These are phyloP conservation scores for Saccharomycopsis fodiens DNA, from an alignment of 805 yeast species.

Conservation along the genomic window DNA sequence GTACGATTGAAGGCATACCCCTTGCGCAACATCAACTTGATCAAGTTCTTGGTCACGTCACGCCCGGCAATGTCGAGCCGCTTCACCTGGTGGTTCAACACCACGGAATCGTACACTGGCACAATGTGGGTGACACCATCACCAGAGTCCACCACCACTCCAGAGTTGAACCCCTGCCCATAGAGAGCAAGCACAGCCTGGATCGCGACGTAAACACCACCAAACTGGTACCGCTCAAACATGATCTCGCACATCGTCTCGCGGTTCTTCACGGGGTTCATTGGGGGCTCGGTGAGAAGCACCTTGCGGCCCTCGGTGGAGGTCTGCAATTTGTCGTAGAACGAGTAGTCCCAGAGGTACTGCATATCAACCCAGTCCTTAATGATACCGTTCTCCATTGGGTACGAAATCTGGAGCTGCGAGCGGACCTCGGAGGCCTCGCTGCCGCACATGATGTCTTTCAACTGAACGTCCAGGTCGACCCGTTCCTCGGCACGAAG, in stretches of 20 bases:
- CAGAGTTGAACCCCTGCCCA: slow-evolving; percentile 94
- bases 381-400: slow-evolving; percentile 98
- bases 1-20: slow-evolving; percentile 98
- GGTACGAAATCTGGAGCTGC: slow-evolving; percentile 86
- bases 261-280: slow-evolving; percentile 90
- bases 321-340: slow-evolving; percentile 80
- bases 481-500: slow-evolving; percentile 91
- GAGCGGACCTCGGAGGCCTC: slow-evolving; percentile 91
- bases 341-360: slow-evolving; percentile 95
- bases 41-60: slow-evolving; percentile 94
- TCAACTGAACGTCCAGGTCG: slow-evolving; percentile 60
- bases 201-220: slow-evolving; percentile 91
- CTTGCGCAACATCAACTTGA: slow-evolving; percentile 82
- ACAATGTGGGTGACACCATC: slow-evolving; percentile 98
- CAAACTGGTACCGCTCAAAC: slow-evolving; percentile 86
- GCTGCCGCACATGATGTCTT: slow-evolving; percentile 96
- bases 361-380: slow-evolving; percentile 99
- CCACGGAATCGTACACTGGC: slow-evolving; percentile 95
- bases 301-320: slow-evolving; percentile 74
- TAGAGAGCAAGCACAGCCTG: slow-evolving; percentile 97
- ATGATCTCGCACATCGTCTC: slow-evolving; percentile 87
- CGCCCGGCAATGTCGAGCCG: slow-evolving; percentile 97
- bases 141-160: slow-evolving; percentile 98
- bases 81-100: slow-evolving; percentile 86
- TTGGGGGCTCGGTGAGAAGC: slow-evolving; percentile 92